Conservation (phyloP, 1,284 basidiomycete species). For the Ceratobasidium sp. region DNA sequence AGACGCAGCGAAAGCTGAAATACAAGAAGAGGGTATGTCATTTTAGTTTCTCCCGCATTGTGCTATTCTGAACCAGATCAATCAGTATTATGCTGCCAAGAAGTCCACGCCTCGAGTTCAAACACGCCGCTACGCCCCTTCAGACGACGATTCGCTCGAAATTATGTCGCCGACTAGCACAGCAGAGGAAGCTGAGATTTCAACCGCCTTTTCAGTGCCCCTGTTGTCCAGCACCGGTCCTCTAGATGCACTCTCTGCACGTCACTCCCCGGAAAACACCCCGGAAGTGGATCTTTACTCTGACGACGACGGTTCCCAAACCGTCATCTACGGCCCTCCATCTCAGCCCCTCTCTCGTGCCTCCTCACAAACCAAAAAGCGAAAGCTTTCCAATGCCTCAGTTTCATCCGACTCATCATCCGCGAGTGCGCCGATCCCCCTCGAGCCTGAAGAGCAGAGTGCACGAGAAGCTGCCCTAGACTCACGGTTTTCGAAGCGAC, state of each 20-base stretch:
- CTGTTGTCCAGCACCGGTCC: neutral
- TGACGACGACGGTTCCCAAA: conserved; percentile 23
- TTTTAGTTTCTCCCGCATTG: neutral
- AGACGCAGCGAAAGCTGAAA: conserved; percentile 24
- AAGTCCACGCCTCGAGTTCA: neutral
- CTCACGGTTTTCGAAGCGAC: conserved; percentile 22
- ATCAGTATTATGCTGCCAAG: conserved; percentile 30
- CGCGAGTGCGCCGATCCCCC: neutral
- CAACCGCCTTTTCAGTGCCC: conserved; percentile 24
- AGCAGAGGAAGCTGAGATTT: conserved; percentile 36
- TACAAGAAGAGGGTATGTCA: conserved; percentile 31
- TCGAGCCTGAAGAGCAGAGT: conserved; percentile 15
- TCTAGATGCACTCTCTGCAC: neutral
- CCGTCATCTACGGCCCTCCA: conserved; percentile 30
- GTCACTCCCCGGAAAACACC: neutral
- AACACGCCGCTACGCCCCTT: neutral
- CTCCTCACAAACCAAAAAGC: conserved; percentile 13
- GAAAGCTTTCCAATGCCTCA: conserved; percentile 30
- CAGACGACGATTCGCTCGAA: conserved; percentile 25
- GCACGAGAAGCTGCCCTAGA: conserved; percentile 20
- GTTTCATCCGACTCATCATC: conserved; percentile 3
- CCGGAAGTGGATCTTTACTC: neutral
- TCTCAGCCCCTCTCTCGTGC: neutral
- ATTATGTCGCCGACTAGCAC: conserved; percentile 23
- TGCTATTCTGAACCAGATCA: neutral